Conservation (phyloP, 140 eudicot species). For the Bidens hawaiensis region DNA sequence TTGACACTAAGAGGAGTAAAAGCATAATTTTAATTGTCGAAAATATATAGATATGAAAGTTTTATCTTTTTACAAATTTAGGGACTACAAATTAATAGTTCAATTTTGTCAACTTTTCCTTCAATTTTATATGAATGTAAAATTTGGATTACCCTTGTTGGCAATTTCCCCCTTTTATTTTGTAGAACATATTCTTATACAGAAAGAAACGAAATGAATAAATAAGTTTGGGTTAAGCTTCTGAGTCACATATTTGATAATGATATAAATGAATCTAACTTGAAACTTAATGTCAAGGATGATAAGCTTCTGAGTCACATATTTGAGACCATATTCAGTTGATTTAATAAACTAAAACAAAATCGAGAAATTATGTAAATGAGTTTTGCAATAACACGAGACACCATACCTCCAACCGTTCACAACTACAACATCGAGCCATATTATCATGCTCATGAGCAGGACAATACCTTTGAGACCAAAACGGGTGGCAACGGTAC, state of each 20-base stretch:
- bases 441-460: conserved; percentile 89
- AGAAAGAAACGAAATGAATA: background rate
- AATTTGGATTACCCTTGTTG: background rate
- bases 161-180: too few relatives aligned
- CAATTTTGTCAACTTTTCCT: background rate
- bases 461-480: conserved; percentile 99
- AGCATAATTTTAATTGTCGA: background rate
- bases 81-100: background rate
- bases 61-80: background rate
- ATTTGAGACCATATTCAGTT: background rate
- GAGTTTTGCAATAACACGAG: background rate
- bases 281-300: background rate
- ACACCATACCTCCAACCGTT: conserved; percentile 81
- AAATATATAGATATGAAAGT: background rate
- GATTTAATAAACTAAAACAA: background rate
- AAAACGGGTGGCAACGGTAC: conserved; percentile 97
- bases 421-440: conserved; percentile 95
- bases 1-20: too few relatives aligned
- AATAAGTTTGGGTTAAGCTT: background rate
- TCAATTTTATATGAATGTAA: too few relatives aligned
- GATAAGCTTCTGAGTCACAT: background rate
- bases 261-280: background rate
- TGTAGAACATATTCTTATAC: background rate
- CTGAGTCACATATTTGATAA: too few relatives aligned
- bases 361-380: conserved; percentile 1